Base-by-base conservation (phyloP, 106 monocot species). In the Chionographis japonica region DNA sequence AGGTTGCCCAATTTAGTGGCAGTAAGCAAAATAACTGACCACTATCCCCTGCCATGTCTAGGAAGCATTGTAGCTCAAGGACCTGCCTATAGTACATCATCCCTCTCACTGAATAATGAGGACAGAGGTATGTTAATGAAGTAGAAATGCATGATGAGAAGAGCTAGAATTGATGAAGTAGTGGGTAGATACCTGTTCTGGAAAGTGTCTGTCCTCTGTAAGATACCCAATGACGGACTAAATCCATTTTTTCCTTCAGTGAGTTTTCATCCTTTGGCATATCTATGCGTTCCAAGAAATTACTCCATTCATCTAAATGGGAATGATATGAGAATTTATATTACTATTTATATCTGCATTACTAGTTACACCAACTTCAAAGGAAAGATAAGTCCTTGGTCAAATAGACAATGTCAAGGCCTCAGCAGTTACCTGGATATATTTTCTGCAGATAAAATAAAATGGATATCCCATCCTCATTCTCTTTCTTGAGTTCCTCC, bases 51-150 rank as follows among this genome's bases (percentile, higher is more conserved):
- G 68, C 77, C 78, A 79, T 87, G 77, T 95, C 95, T 46, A 91
- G 73, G 56, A 81, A 73, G 20, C 81, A 81, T 67, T 95, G 95
- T 40, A 88, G 69, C 54, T 88, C 73, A 77, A 95, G 77, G 20
- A 91, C 95, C 52, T 68, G 57, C 54, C 88, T 85, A 20, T 95
- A 95, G 68, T 95, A 95, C 95, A 95, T 95, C 95, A 95, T 95
- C 71, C 95, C 91, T 80, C 95, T 88, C 49, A 95, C 95, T 95
- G 80, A 54, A 8, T 76, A 41, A 18, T 14, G 58, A 63, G 61
- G 19, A 62, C 10, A 50, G n/a, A 56, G 12, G 8, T 9, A 62
- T 51, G 5, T 17, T 51, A 57, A 63, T 35, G 6, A 20, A 59
- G 37, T 54, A 52, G 51, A 39, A 66, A 59, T 16, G 39, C 8